Evolutionary conservation across 345 rosid species (phyloP), one percentile per base, ranked within the genome.

Genomic region (Populus simonii): DNA sequence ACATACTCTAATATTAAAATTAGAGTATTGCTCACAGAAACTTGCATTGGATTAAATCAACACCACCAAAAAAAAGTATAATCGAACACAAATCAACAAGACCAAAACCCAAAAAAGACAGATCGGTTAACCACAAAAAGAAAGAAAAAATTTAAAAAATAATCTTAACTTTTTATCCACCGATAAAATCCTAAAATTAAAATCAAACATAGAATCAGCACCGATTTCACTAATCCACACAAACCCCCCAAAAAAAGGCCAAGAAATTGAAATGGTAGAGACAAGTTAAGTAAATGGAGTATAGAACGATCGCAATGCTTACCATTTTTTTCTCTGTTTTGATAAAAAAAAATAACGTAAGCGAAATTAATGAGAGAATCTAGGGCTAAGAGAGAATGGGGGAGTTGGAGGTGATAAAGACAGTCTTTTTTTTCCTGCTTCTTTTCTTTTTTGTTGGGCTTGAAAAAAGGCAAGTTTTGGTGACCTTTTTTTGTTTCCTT

Each of bases 291-390:
- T 67, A 9, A 29, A 13, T 1, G 7, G 22, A 66, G 35, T 8
- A 7, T n/a, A 18, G 36, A 27, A 8, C 5, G 8, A 33, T 22
- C 15, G 27, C 39, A 38, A 6, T 2, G 55, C 85, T 78, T 80
- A 84, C 89, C 89, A 84, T 86, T 82, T 80, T 80, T 41, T 33
- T 80, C 74, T 57, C 61, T 3, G 18, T 55, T 55, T 22, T n/a
- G n/a, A 8, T n/a, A 51, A 22, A 51, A 22, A 76, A 75, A 71
- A 82, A 67, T 62, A 75, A 78, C 2, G 53, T 80, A 63, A 8
- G 79, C 76, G 72, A 76, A 74, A 75, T 38, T 29, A n/a, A 3
- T 57, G 80, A 65, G 85, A 84, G 87, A 82, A 86, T 82, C 80
- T 86, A 84, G 86, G 83, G 80, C 84, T 77, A 47, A 5, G 45